phyloP scores from a whole-genome alignment of 1,284 basidiomycete genomes.

The Malassezia yamatoensis region DNA sequence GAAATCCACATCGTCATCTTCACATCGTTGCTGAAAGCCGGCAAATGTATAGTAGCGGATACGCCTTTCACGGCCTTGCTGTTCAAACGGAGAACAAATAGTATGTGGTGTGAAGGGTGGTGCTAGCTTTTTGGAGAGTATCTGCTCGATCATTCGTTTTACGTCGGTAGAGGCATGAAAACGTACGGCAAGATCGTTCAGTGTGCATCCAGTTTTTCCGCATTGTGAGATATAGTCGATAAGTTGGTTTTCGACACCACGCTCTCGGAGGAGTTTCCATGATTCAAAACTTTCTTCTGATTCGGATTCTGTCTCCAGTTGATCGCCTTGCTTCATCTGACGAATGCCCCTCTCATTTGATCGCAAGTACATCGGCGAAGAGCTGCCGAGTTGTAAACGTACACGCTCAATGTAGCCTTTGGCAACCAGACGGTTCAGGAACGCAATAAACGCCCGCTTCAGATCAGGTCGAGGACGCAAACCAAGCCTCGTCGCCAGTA shows the following conservation, averaged over 20 bases:
- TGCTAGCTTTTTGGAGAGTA: conserved; percentile 8
- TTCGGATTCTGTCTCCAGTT: neutral
- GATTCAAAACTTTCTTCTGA: neutral
- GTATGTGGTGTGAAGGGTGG: conserved; percentile 8
- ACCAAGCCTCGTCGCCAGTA: conserved; percentile 10
- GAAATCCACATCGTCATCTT: conserved; percentile 3
- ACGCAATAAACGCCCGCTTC: conserved; percentile 13
- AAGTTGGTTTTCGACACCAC: conserved; percentile 11
- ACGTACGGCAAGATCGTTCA: conserved; percentile 11
- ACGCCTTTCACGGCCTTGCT: conserved; percentile 16
- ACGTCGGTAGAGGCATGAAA: conserved; percentile 12
- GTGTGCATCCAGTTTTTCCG: conserved; percentile 9
- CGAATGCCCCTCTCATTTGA: conserved; percentile 2
- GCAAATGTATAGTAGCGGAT: conserved; percentile 16
- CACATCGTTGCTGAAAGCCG: conserved; percentile 8
- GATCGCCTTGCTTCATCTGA: neutral
- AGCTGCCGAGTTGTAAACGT: conserved; percentile 4
- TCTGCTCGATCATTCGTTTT: conserved; percentile 18
- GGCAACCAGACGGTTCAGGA: conserved; percentile 5
- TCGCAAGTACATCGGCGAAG: conserved; percentile 14
- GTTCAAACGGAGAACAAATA: conserved; percentile 18
- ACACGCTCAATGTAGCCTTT: conserved; percentile 14
- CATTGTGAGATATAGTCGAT: neutral
- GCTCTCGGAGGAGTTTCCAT: conserved; percentile 1
- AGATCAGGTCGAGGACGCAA: conserved; percentile 4